A percentile compares a stretch with the other conserved stretches of the same genome.
Conservation (phyloP, 164 flowering plant genomes). For the Nymphaea colorata region DNA sequence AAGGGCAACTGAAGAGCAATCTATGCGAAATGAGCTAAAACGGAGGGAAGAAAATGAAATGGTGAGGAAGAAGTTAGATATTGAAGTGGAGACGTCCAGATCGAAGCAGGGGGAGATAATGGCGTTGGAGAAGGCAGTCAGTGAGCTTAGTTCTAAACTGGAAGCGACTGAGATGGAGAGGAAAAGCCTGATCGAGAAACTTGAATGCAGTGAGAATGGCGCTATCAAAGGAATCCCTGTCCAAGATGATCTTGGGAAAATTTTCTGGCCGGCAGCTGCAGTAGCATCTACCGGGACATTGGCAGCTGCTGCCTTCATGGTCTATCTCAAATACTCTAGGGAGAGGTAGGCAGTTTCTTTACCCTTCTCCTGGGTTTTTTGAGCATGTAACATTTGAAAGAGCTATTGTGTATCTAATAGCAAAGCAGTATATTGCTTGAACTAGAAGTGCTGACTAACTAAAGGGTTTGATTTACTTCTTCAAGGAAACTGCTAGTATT, state of each 20-base stretch:
- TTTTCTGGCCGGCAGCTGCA: slow-evolving; percentile 30
- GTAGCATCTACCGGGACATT: slow-evolving; percentile 27
- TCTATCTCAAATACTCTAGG: slow-evolving; percentile 10
- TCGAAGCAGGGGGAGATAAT: slow-evolving; percentile 8
- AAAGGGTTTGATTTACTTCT: not conserved
- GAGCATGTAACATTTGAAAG: not conserved
- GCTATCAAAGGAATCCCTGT: not conserved
- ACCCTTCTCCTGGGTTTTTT: not conserved
- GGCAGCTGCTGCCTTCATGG: slow-evolving; percentile 17
- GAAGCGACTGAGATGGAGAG: not conserved
- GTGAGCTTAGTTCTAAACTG: not conserved
- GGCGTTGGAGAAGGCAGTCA: slow-evolving; percentile 8
- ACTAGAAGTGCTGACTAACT: not conserved
- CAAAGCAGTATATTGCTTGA: not conserved
- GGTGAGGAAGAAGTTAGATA: slow-evolving; percentile 18
- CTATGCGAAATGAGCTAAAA: not conserved
- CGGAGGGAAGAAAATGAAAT: slow-evolving; percentile 1
- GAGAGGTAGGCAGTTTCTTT: slow-evolving; percentile 5
- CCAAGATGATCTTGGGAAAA: slow-evolving; percentile 6
- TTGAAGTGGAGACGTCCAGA: not conserved
- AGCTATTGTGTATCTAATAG: not conserved
- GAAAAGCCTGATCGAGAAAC: not conserved
- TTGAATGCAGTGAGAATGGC: not conserved
- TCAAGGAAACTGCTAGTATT: not conserved
- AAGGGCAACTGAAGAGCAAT: not conserved